Evolutionary conservation across 1,284 basidiomycete species (phyloP), one percentile per base, ranked within the genome.

Genomic region (Gomphus sp.): DNA sequence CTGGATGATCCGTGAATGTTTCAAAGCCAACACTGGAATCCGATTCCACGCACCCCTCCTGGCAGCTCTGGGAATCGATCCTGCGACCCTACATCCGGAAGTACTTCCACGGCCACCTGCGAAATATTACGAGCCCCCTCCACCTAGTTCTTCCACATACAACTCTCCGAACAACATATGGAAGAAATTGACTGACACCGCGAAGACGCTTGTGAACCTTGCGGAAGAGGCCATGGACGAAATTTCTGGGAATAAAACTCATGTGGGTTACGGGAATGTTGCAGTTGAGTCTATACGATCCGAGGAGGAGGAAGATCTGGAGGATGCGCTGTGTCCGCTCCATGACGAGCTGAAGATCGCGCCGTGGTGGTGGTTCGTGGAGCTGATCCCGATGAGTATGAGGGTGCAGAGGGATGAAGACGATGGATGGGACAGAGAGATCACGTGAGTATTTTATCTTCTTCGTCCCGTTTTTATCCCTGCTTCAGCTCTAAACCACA

Each of bases 1-100:
- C 1, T 81, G 79, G 79, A 81, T 81, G 79, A 73, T 81, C 58
- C 75, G 79, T 37, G 73, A 85, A 63, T 79, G 78, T 61, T 81
- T 82, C 71, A 67, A 70, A 14, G 62, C 74, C 25, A 67, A 76
- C 4, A 77, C 76, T 0, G 81, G 80, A 0, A 80, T 84, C 53
- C 69, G 79, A 52, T 82, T 82, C 69, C 73, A 81, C 61, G 67
- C 71, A 3, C 74, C 76, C 52, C 71, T 74, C 62, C 75, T 84
- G 61, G 72, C 71, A 51, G 65, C 65, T 2, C 68, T 80, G 18
- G 82, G 82, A 0, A 66, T 84, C 62, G 78, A 84, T 60, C 72
- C 72, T 0, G 63, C 62, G 3, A 70, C 65, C 1, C 66, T 82
- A 3, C 75, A 74, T 64, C 78, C 79, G 0, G 37, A 61, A 1